Evolutionary conservation across 768 basidiomycete species (phyloP), one percentile per base, ranked within the genome.

Genomic region (Boletellus ananas): DNA sequence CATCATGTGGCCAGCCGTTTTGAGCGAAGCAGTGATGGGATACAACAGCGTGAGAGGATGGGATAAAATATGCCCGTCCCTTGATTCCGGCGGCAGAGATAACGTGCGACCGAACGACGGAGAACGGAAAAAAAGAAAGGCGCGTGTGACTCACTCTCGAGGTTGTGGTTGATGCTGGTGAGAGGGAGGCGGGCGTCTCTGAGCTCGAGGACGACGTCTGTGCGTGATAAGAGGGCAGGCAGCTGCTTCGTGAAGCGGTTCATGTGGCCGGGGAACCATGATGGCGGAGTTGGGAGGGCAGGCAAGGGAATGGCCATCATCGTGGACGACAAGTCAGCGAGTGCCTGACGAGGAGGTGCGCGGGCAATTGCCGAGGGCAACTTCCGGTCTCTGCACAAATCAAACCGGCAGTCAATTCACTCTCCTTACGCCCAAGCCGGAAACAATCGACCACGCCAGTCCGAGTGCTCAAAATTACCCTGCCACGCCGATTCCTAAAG

Each of bases 181-280:
- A 98, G 75, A 6, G 95, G 95, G 47, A 98, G 76, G 27, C 95
- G 82, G 12, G 94, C 83, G 71, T 99, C 95, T 62, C 95, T 79
- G 25, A 94, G 83, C 73, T 99, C 95, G 54, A 99, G 85, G 44
- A 98, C 90, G 48, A 98, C 83, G 62, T 94, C 87, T 31, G 90
- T 91, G 53, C 84, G 83, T 29, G 84, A 80, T 36, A 97, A 78
- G 51, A 93, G 73, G 17, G 78, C 71, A 17, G 92, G 90, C 37
- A 96, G 74, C 65, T 80, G 79, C 53, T 84, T 78, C 37, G 84
- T 79, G 65, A 95, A 95, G 61, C 84, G 81, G 70, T 83, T 85
- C 94, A 96, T 97, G 70, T 97, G 94, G 31, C 94, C 94, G 21
- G 91, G 91, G 72, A 86, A 95, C 93, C 93, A 96, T 77, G 93